A percentile compares a stretch with the other conserved stretches of the same genome.
phyloP scores from a whole-genome alignment of 495 filamentous ascomycete genomes.

The Schizothecium vesticola region DNA sequence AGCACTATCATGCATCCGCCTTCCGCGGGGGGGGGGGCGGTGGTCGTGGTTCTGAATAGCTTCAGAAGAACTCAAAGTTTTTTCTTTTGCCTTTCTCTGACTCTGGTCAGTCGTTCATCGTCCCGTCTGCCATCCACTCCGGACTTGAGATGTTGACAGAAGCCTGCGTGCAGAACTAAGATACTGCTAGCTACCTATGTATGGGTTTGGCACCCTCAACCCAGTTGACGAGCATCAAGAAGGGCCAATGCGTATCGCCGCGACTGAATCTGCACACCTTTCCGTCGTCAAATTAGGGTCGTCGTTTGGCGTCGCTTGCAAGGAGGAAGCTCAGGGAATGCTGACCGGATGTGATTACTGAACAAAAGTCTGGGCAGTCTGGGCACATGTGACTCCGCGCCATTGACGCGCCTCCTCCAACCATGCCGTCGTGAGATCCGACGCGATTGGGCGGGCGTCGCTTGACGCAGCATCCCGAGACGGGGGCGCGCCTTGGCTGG shows the following conservation, averaged over 20 bases:
- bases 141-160: background rate
- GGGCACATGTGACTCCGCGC: background rate
- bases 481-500: background rate
- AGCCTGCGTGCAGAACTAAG: background rate
- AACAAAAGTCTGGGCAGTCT: background rate
- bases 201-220: too few species aligned
- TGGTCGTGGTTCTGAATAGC: too few species aligned
- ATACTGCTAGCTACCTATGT: too few species aligned
- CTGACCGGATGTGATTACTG: background rate
- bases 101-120: too few species aligned
- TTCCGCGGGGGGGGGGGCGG: too few species aligned
- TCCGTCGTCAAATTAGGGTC: background rate
- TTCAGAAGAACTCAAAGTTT: too few species aligned
- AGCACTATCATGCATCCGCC: too few species aligned
- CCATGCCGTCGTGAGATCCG: background rate
- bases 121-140: too few species aligned
- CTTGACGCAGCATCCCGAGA: background rate
- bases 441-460: background rate
- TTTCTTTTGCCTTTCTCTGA: too few species aligned
- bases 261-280: too few species aligned
- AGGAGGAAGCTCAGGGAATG: background rate
- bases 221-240: background rate
- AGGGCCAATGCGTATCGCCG: background rate
- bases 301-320: background rate
- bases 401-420: background rate